Base-by-base conservation (phyloP, 495 filamentous ascomycete genomes). In the Penicillium arizonense region DNA sequence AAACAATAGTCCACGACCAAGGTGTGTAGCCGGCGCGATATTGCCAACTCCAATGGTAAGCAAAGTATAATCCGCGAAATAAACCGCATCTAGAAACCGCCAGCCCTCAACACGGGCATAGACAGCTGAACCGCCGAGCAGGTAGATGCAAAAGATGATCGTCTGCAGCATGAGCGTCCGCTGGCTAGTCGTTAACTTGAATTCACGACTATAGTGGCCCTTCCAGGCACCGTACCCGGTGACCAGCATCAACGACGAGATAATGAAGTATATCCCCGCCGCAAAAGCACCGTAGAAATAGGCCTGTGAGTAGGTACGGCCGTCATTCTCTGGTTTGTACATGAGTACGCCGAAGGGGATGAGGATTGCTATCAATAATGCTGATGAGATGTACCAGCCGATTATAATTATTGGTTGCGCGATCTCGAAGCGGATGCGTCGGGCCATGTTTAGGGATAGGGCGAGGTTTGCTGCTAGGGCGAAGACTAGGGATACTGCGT, bases 101-200 rank as follows among this genome's bases (percentile, higher is more conserved):
- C 91, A 96, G 6, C 75, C 77, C 68, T 96, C 91, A 33, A 95
- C 71, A 8, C 75, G 75, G 7, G 79, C 78, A 61, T 86, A 96
- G 1, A 94, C 72, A 13, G 85, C 70, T 2, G 90, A 82, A 5
- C 91, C 90, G 11, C 87, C 58, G 3, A 91, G 79, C 9, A 96
- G 76, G 58, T 94, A 95, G 7, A 86, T 70, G 40, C 88, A 75
- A 64, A 95, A 87, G 23, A 79, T 69, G 59, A 94, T 93, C 2
- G 89, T 96, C 59, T 96, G 91, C 24, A 96, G 69, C 88, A 96
- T 96, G 30, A 96, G 68, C 0, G 89, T 94, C 21, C 91, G 78
- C 67, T 95, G 89, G 51, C 81, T 82, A 37, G 77, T 76, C 3
- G 86, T 91, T 24, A 91, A 76, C 36, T 83, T 79, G 65, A 90